These are phyloP conservation scores for Prosopis cineraria DNA, from an alignment of 306 rosid genomes.

Conservation along the genomic window DNA sequence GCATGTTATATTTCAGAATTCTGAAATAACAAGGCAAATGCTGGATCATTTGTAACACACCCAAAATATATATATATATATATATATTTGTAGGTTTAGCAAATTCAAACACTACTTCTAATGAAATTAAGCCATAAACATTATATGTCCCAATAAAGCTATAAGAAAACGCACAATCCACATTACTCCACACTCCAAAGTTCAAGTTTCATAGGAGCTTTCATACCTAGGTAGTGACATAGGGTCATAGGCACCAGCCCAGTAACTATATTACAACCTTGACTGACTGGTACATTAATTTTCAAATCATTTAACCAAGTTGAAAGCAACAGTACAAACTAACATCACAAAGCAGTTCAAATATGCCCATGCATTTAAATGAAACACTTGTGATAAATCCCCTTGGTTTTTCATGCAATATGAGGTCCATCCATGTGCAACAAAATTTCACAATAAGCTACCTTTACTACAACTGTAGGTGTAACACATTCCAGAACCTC, in stretches of 20 bases:
- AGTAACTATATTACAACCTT: not conserved
- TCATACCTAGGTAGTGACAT: not conserved
- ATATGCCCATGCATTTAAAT: conserved; percentile 10
- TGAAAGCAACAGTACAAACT: conserved; percentile 7
- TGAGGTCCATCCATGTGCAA: not conserved
- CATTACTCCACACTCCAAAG: not conserved
- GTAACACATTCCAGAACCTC: conserved; percentile 94
- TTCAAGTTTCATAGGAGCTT: conserved; percentile 8
- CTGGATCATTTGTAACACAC: not conserved
- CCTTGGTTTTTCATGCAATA: not conserved
- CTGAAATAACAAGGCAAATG: not conserved
- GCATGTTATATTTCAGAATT: conserved; percentile 1
- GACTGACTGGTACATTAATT: not conserved
- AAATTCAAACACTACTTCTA: not conserved
- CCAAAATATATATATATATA: too few species aligned
- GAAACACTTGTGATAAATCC: not conserved
- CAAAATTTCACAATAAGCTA: conserved; percentile 15
- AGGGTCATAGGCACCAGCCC: not conserved
- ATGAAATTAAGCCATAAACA: not conserved
- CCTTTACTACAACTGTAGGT: conserved; percentile 99
- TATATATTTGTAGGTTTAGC: not conserved
- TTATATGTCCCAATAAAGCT: not conserved
- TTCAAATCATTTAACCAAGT: conserved; percentile 2
- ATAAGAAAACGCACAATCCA: conserved; percentile 1
- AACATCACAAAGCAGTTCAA: not conserved